Conservation (phyloP, 495 filamentous ascomycete genomes). For the Talaromyces thailandensis region DNA sequence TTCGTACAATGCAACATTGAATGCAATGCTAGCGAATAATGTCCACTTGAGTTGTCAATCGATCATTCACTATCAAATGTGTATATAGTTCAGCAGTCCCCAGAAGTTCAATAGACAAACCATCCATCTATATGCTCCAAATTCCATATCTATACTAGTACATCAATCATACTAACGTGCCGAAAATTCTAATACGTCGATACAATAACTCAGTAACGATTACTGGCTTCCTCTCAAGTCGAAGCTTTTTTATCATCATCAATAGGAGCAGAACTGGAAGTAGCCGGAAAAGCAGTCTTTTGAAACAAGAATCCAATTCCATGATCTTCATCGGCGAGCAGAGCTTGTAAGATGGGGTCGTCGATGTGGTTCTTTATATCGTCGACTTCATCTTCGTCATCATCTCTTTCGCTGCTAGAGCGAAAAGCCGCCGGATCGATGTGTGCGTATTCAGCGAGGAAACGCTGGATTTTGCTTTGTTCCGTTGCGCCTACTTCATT, state of each 20-base stretch:
- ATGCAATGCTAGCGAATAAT: neutral
- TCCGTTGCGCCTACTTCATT: slow-evolving; percentile 12
- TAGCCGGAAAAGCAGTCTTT: slow-evolving; percentile 31
- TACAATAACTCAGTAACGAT: too few species aligned
- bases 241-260: neutral
- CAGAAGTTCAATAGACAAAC: neutral
- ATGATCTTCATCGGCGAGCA: slow-evolving; percentile 52
- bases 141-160: neutral
- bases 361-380: slow-evolving; percentile 36
- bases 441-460: slow-evolving; percentile 60
- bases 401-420: slow-evolving; percentile 7
- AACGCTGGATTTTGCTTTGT: slow-evolving; percentile 43
- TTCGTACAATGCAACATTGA: neutral
- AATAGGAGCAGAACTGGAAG: neutral
- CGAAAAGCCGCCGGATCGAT: slow-evolving; percentile 43
- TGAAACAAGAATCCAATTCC: slow-evolving; percentile 60
- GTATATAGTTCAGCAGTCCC: neutral
- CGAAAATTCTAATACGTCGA: too few species aligned
- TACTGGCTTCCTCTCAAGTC: neutral
- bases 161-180: neutral
- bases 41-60: too few species aligned
- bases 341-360: slow-evolving; percentile 52
- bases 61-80: neutral
- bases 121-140: neutral
- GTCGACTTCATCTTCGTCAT: slow-evolving; percentile 19